phyloP scores from a whole-genome alignment of 331 rosid species.

The Stylosanthes scabra region DNA sequence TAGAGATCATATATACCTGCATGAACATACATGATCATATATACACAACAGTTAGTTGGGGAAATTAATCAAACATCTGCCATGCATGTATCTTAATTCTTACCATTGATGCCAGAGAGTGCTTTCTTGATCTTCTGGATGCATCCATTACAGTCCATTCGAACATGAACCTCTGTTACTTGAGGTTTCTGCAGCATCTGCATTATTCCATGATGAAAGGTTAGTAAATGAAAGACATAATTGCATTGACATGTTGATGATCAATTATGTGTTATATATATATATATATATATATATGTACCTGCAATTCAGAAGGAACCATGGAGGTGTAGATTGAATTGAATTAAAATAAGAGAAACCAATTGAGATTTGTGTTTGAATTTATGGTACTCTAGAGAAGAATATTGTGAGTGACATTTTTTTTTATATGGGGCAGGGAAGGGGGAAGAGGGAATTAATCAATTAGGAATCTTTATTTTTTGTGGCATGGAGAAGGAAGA shows the following conservation, averaged over 20 bases:
- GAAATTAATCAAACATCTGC: background rate
- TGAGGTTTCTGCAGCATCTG: conserved; percentile 63
- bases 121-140: conserved; percentile 85
- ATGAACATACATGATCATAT: background rate
- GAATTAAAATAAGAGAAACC: conserved; percentile 18
- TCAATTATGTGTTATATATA: background rate
- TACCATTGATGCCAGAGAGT: conserved; percentile 68
- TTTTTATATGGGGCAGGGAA: conserved; percentile 44
- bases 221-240: conserved; percentile 1
- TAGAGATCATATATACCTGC: conserved; percentile 76
- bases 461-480: conserved; percentile 51
- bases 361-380: conserved; percentile 26
- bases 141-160: conserved; percentile 89
- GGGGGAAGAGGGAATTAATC: too few relatives aligned
- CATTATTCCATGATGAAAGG: conserved; percentile 25
- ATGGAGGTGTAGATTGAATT: conserved; percentile 41
- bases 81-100: background rate
- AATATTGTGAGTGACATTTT: conserved; percentile 50
- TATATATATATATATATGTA: conserved; percentile 34
- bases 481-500: conserved; percentile 22
- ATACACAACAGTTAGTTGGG: conserved; percentile 1
- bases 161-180: conserved; percentile 69
- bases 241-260: conserved; percentile 5
- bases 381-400: conserved; percentile 47
- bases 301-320: conserved; percentile 71